phyloP scores from a whole-genome alignment of 2,329 filamentous ascomycete species.

The Cladophialophora exuberans region DNA sequence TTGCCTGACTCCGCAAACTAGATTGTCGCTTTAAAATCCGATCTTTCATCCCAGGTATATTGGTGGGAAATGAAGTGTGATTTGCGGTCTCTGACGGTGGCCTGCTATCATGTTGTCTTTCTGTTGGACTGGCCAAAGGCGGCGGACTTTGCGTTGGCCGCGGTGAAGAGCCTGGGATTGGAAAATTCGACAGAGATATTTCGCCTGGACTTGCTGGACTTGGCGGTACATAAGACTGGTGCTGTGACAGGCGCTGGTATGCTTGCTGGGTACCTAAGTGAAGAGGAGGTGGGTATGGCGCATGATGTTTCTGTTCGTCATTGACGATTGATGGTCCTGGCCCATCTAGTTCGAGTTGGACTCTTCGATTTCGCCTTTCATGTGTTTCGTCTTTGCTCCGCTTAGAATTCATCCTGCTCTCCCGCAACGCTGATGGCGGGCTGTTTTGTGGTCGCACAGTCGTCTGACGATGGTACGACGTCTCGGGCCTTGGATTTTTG shows the following conservation, averaged over 20 bases:
- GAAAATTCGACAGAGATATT: constrained; percentile 28
- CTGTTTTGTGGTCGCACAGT: constrained; percentile 8
- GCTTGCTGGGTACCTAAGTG: constrained; percentile 11
- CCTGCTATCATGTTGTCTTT: neutral
- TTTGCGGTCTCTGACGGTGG: neutral
- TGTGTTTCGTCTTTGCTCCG: neutral
- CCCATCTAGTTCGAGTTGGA: constrained; percentile 13
- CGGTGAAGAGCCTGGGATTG: constrained; percentile 25
- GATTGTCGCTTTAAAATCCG: constrained; percentile 20
- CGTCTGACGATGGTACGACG: constrained; percentile 21
- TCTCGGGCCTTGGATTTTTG: constrained; percentile 9
- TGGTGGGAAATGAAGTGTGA: constrained; percentile 15
- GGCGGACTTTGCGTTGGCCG: constrained; percentile 6
- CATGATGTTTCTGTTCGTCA: constrained; percentile 6
- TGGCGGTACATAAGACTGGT: constrained; percentile 17
- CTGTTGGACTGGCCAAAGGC: neutral
- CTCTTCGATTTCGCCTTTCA: constrained; percentile 11
- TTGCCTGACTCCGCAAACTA: constrained; percentile 23
- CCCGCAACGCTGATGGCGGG: neutral
- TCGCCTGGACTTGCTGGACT: constrained; percentile 30
- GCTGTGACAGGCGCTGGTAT: constrained; percentile 5
- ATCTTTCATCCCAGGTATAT: constrained; percentile 8
- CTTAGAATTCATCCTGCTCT: neutral
- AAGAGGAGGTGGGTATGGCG: constrained; percentile 19
- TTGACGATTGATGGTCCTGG: constrained; percentile 25